Percentiles rank a stretch among this genome's conserved stretches.
These are phyloP conservation scores for Chytriomyces confervae DNA, from an alignment of 192 early-diverging fungal genomes.

Conservation along the genomic window DNA sequence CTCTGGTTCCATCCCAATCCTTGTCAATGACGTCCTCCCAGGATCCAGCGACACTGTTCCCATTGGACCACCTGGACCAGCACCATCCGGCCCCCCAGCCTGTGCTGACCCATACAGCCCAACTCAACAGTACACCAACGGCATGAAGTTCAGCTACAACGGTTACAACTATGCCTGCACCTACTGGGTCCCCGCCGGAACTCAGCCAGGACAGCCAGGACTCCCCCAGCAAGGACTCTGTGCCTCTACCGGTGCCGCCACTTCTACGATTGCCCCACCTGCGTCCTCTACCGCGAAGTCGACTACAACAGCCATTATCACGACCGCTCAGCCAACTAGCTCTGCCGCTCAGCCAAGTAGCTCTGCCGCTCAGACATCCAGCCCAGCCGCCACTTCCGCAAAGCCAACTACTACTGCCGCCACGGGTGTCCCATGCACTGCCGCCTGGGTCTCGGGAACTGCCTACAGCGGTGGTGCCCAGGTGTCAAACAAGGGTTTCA, in stretches of 20 bases:
- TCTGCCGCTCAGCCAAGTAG: neutral
- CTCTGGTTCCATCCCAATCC: constrained; percentile 11
- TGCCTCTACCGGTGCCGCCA: neutral
- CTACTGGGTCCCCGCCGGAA: constrained; percentile 4
- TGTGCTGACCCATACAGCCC: neutral
- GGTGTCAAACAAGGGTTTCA: neutral
- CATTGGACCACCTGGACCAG: neutral
- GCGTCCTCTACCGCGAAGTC: neutral
- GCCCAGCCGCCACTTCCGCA: neutral
- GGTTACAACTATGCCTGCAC: constrained; percentile 12
- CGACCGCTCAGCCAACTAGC: neutral
- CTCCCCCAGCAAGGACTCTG: constrained; percentile 6
- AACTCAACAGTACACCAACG: neutral
- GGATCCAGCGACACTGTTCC: constrained; percentile 1
- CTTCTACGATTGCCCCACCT: neutral
- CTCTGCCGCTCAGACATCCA: too few relatives aligned
- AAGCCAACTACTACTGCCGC: neutral
- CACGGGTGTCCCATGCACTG: neutral
- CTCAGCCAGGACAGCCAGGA: neutral
- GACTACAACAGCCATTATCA: neutral
- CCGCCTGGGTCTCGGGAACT: neutral
- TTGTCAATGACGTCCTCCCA: neutral
- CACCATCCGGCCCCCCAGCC: neutral
- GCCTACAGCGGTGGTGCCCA: constrained; percentile 12
- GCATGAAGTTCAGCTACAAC: neutral